phyloP scores from a whole-genome alignment of 345 rosid species.

The Aegle marmelos region DNA sequence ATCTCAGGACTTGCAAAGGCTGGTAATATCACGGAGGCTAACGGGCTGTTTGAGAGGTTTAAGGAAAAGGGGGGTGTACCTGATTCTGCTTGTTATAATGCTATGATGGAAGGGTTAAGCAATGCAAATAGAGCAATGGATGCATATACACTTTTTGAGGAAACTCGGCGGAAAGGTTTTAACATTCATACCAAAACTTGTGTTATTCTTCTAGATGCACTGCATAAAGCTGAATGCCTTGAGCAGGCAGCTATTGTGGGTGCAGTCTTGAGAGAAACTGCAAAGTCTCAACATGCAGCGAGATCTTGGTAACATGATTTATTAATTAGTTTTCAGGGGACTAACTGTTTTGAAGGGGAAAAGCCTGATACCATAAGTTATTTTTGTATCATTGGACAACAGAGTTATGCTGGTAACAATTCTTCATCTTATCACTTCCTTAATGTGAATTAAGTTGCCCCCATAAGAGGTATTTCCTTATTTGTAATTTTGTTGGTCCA shows the following conservation, averaged over 20 bases:
- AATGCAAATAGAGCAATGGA: conserved; percentile 66
- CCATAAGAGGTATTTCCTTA: conserved; percentile 8
- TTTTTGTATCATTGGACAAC: neutral
- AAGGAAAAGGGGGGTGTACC: conserved; percentile 64
- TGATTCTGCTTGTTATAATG: conserved; percentile 75
- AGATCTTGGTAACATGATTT: conserved; percentile 55
- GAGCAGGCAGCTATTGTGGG: conserved; percentile 97
- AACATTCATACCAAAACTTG: conserved; percentile 72
- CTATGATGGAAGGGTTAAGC: conserved; percentile 86
- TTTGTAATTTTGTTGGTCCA: neutral
- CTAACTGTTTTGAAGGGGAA: neutral
- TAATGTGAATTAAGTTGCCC: neutral
- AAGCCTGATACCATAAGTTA: neutral
- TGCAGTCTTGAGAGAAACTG: conserved; percentile 81
- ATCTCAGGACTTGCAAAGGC: conserved; percentile 86
- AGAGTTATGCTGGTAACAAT: neutral
- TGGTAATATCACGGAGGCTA: conserved; percentile 77
- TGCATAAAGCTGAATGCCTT: conserved; percentile 80
- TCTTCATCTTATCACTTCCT: neutral
- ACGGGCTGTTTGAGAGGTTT: conserved; percentile 63
- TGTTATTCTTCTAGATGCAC: conserved; percentile 75
- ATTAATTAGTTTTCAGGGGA: neutral
- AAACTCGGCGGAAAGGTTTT: conserved; percentile 67
- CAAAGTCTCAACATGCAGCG: conserved; percentile 86
- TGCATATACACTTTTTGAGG: conserved; percentile 79